Conservation (phyloP, 768 basidiomycete genomes). For the Tubosaeta sp. region DNA sequence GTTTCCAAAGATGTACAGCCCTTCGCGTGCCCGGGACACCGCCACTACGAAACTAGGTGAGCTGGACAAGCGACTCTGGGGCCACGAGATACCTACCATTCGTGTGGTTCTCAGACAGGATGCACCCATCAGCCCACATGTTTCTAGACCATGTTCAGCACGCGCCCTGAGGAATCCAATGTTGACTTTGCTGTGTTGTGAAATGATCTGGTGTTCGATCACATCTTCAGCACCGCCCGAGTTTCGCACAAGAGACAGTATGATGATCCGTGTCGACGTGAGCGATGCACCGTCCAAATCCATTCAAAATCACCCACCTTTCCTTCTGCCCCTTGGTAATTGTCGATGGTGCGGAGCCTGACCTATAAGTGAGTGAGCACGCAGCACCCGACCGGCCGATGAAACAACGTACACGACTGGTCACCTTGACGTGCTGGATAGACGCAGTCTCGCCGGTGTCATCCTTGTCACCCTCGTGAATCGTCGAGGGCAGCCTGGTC, state of each 20-base stretch:
- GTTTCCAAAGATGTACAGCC: conserved; percentile 71
- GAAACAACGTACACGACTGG: conserved; percentile 43
- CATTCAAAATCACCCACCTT: conserved; percentile 32
- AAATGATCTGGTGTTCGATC: conserved; percentile 13
- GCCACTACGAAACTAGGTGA: conserved; percentile 43
- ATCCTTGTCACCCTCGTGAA: conserved; percentile 40
- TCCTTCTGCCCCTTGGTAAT: conserved; percentile 73
- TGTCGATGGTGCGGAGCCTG: conserved; percentile 69
- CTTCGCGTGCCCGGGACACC: conserved; percentile 68
- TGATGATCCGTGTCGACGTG: conserved; percentile 47
- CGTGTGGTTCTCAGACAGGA: conserved; percentile 51
- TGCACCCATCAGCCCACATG: not conserved
- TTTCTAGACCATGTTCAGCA: not conserved
- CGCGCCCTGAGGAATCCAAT: conserved; percentile 75
- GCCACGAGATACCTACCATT: conserved; percentile 36
- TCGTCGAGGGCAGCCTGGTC: conserved; percentile 59
- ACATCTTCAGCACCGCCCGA: conserved; percentile 45
- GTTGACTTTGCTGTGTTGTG: conserved; percentile 24
- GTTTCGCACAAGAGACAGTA: conserved; percentile 72
- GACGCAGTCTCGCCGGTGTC: conserved; percentile 25
- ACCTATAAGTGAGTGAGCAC: conserved; percentile 40
- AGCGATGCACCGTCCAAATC: not conserved
- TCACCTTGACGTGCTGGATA: conserved; percentile 48
- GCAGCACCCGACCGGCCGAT: not conserved
- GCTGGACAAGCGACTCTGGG: not conserved